Conservation (phyloP, 2,329 filamentous ascomycete genomes). For the Neonectria neomacrospora region DNA sequence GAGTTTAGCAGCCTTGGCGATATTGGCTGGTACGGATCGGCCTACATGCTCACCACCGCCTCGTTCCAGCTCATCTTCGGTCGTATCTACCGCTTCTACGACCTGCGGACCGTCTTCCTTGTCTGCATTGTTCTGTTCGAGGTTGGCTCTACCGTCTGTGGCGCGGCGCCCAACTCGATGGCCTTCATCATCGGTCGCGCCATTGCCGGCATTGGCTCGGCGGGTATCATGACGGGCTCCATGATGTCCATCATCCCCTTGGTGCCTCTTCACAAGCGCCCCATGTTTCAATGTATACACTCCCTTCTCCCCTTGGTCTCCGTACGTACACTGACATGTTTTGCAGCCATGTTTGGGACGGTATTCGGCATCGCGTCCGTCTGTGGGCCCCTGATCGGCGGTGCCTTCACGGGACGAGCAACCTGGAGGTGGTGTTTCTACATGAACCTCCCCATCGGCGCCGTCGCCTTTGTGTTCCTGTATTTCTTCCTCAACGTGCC, state of each 20-base stretch:
- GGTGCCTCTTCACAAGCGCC: constrained; percentile 69
- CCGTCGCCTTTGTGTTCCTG: constrained; percentile 60
- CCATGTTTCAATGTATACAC: constrained; percentile 61
- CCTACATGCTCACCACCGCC: constrained; percentile 69
- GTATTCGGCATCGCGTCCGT: constrained; percentile 67
- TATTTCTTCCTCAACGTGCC: constrained; percentile 61
- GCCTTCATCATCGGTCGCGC: constrained; percentile 67
- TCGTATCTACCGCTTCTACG: constrained; percentile 65
- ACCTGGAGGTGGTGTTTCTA: constrained; percentile 70
- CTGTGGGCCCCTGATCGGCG: constrained; percentile 64
- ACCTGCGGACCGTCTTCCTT: constrained; percentile 61
- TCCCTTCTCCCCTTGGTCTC: neutral
- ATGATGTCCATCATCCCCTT: constrained; percentile 68
- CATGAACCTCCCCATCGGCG: constrained; percentile 68
- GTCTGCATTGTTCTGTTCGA: constrained; percentile 63
- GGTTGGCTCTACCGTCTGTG: constrained; percentile 65
- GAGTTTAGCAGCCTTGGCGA: constrained; percentile 68
- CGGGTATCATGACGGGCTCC: constrained; percentile 67
- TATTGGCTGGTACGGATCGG: constrained; percentile 72
- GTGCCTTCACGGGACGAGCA: constrained; percentile 60
- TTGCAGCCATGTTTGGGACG: constrained; percentile 61
- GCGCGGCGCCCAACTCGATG: constrained; percentile 63
- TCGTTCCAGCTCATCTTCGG: constrained; percentile 65
- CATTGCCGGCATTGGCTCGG: constrained; percentile 65
- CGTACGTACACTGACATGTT: constrained; percentile 25